Conservation (phyloP, 306 rosid genomes). For the Dryas drummondii region DNA sequence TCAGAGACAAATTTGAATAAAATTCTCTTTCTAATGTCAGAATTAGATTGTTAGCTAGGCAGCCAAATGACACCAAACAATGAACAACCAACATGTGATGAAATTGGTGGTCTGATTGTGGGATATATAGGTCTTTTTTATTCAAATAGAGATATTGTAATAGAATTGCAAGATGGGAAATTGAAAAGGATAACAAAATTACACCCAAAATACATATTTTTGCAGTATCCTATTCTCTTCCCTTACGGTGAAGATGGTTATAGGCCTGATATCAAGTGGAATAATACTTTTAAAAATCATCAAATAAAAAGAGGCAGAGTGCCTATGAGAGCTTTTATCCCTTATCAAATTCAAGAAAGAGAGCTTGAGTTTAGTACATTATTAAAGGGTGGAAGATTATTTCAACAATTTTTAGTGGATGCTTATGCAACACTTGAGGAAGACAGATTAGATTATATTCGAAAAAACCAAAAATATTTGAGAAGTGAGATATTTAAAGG, state of each 20-base stretch:
- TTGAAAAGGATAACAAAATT: background rate
- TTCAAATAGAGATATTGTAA: background rate
- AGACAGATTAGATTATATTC: background rate
- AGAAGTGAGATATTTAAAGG: background rate
- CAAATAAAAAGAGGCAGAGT: background rate
- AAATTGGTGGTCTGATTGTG: background rate
- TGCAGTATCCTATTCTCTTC: background rate
- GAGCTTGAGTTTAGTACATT: no score
- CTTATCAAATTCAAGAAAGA: background rate
- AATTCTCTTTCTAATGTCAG: background rate
- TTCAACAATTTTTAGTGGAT: background rate
- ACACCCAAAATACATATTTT: background rate
- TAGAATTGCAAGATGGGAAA: accelerated
- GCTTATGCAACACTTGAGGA: background rate
- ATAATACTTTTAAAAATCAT: no score
- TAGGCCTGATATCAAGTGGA: background rate
- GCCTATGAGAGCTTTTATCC: background rate
- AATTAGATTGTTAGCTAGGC: background rate
- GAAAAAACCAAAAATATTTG: background rate
- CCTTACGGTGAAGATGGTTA: background rate
- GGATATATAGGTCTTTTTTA: background rate
- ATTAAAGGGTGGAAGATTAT: background rate
- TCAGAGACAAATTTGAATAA: background rate
- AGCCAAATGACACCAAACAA: background rate
- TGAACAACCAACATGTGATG: background rate